Evolutionary conservation across 2,329 filamentous ascomycete species (phyloP).

Genomic region (Botrytis aclada): DNA sequence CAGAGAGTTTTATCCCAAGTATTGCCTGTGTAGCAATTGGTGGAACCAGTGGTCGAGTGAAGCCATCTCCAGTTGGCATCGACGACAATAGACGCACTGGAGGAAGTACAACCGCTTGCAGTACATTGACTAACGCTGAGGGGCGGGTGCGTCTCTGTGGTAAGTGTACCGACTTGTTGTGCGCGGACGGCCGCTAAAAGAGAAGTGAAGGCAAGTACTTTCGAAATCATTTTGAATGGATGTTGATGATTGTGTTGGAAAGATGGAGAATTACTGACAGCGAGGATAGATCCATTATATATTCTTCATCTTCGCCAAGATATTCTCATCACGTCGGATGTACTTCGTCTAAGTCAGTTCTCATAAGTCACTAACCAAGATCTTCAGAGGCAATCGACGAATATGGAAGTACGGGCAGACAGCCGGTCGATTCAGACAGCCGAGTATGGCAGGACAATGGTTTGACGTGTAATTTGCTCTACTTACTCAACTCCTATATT

Average conservation of each 20-base stretch:
- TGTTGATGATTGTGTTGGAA: constrained; percentile 6
- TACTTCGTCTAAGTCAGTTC: background rate
- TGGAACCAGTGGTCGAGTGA: constrained; percentile 45
- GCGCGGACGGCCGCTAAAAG: constrained; percentile 45
- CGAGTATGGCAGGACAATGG: constrained; percentile 20
- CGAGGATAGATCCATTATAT: constrained; percentile 30
- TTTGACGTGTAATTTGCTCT: background rate
- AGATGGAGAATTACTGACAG: constrained; percentile 3
- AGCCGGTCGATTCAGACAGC: constrained; percentile 30
- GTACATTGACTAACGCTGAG: constrained; percentile 53
- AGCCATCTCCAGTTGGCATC: constrained; percentile 61
- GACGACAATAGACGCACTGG: constrained; percentile 49
- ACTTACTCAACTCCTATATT: background rate
- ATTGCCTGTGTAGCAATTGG: constrained; percentile 45
- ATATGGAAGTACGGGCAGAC: constrained; percentile 34
- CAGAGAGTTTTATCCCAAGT: constrained; percentile 44
- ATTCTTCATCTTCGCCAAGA: constrained; percentile 7
- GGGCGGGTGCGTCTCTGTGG: constrained; percentile 50
- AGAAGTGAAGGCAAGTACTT: constrained; percentile 43
- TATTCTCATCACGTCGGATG: background rate
- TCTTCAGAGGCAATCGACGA: background rate
- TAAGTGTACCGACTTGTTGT: constrained; percentile 49
- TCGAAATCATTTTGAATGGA: constrained; percentile 34
- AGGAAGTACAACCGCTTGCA: constrained; percentile 46
- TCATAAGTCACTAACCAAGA: background rate